Evolutionary conservation across 225 moss, liverwort and hornwort species (phyloP), one percentile per base, ranked within the genome.

Genomic region (Straminergon stramineum): DNA sequence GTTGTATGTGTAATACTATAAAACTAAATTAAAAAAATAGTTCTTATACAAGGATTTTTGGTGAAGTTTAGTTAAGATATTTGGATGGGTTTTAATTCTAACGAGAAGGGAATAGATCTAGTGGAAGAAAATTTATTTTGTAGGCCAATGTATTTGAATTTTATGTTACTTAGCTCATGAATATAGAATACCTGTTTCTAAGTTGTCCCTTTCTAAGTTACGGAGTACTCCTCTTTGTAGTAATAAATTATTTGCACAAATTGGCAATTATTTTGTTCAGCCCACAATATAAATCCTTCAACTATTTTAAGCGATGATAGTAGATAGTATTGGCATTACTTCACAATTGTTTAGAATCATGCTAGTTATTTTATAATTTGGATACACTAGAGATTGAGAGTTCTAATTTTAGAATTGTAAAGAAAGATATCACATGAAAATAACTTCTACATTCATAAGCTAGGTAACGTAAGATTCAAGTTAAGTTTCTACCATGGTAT

Each of bases 121-220:
- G 7, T 34, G 0, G 4, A 21, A 8, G 1, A 34, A 48, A 13
- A 53, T 0, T 21, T 53, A 30, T 6, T 32, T 52, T 52, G 2
- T 13, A 32, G 4, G 11, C 7, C 0, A 75, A 0, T 19, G 2
- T 12, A 7, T 3, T 52, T 76, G 34, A 51, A 32, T 32, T 76
- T 20, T 51, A 51, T 13, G 1, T 52, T 13, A 76, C 1, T 5
- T 0, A 20, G 0, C 2, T 75, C 1, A 19, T 20, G 2, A 75
- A 13, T 51, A 12, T 48, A 0, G 19, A 31, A 31, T 19, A 32
- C 4, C 17, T 32, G 32, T 32, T 19, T 75, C 3, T 51, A 31
- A 19, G 4, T 32, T 51, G 11, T 3, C 4, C 15, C 17, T 43
- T 51, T 75, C 2, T 52, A 52, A 20, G 4, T 52, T 76, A n/a